These are phyloP conservation scores for Santalum album DNA, from an alignment of 164 flowering plant genomes.

Conservation along the genomic window DNA sequence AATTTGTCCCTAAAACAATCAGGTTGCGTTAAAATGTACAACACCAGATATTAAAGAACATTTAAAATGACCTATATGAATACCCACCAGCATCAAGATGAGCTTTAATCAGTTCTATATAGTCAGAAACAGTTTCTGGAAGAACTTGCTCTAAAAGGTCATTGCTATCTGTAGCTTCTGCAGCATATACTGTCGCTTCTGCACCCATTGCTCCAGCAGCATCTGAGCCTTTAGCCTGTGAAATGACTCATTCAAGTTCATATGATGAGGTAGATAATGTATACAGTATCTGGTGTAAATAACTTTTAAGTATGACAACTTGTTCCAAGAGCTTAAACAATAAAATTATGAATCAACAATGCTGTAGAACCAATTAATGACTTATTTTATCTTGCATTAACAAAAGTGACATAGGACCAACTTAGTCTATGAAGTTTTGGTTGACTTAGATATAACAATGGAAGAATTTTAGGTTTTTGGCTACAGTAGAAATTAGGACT, in stretches of 20 bases:
- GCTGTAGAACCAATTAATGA: no score
- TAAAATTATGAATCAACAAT: no score
- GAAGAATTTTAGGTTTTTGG: no score
- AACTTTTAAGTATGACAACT: background rate
- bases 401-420: no score
- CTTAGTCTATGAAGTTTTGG: no score
- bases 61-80: background rate
- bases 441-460: no score
- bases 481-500: no score
- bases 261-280: background rate
- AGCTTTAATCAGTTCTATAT: conserved; percentile 66
- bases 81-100: conserved; percentile 78
- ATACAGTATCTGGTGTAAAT: background rate
- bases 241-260: background rate
- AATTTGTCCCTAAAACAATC: conserved; percentile 56
- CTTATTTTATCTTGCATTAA: no score
- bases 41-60: background rate
- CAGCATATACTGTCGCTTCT: conserved; percentile 89
- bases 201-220: conserved; percentile 85
- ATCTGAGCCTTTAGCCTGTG: conserved; percentile 82
- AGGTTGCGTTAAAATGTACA: conserved; percentile 8
- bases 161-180: conserved; percentile 81
- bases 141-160: conserved; percentile 81
- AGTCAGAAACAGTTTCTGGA: conserved; percentile 80
- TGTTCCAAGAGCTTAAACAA: background rate